Evolutionary conservation across 176 grass and related monocot genomes (phyloP).

Genomic region (Secale cereale): DNA sequence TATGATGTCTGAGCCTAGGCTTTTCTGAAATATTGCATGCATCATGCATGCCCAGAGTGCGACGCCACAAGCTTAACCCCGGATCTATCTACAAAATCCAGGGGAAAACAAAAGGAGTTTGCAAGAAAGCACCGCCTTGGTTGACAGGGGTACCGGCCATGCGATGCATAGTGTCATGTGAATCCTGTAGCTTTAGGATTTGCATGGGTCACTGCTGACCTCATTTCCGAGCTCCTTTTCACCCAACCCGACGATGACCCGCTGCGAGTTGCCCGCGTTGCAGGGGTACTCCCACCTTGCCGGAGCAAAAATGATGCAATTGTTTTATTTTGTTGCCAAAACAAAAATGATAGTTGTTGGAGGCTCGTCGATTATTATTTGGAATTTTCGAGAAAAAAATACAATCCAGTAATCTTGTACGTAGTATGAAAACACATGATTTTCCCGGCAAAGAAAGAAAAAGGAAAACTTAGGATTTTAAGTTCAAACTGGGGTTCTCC

Average conservation of each 20-base stretch:
- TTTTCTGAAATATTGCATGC: not conserved
- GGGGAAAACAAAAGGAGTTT: not conserved
- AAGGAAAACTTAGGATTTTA: too few species aligned
- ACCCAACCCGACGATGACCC: constrained; percentile 16
- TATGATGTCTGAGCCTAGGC: not conserved
- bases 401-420: too few species aligned
- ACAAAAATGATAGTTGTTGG: too few species aligned
- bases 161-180: constrained; percentile 5
- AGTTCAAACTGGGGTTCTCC: too few species aligned
- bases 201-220: constrained; percentile 37
- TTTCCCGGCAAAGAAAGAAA: too few species aligned
- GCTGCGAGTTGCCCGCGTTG: not conserved
- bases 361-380: too few species aligned
- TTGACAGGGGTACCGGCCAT: not conserved
- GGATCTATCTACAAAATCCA: not conserved
- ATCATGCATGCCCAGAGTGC: not conserved
- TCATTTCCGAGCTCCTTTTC: constrained; percentile 36
- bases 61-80: not conserved
- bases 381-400: too few species aligned
- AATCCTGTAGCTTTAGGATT: not conserved
- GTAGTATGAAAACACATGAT: too few species aligned
- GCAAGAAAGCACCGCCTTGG: not conserved
- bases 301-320: not conserved
- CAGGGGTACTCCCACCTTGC: not conserved
- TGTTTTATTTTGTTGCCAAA: too few species aligned